Percentiles rank a stretch among this genome's conserved stretches.
Conservation (phyloP, 352 stramenopile genomes). For the Phytophthora macrochlamydospora region DNA sequence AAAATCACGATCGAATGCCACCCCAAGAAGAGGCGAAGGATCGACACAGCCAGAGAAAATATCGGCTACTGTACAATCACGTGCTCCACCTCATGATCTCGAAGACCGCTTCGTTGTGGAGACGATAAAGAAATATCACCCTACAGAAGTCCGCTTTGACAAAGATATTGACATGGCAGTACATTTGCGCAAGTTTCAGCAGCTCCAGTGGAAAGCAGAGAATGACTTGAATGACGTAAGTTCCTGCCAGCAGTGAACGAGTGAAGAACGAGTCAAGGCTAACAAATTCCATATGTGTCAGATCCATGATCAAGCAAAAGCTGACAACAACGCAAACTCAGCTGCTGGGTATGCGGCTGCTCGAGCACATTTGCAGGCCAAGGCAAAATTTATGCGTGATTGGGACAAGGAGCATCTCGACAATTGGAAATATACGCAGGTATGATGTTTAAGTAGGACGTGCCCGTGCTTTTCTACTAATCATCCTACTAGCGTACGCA, state of each 20-base stretch:
- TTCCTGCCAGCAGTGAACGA: too few species aligned
- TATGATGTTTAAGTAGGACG: conserved; percentile 12
- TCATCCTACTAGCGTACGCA: conserved; percentile 26
- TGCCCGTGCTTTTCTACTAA: neutral
- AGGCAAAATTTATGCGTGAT: conserved; percentile 60
- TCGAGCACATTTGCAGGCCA: conserved; percentile 61
- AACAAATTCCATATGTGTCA: conserved; percentile 5
- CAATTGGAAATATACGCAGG: conserved; percentile 67
- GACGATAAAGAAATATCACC: conserved; percentile 45
- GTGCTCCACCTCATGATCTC: conserved; percentile 36
- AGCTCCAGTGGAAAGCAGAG: conserved; percentile 60
- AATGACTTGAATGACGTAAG: conserved; percentile 51
- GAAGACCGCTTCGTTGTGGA: conserved; percentile 62
- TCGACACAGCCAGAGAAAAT: neutral
- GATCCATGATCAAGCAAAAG: conserved; percentile 37
- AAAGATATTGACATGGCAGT: conserved; percentile 78
- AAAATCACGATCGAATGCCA: conserved; percentile 19
- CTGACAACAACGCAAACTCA: conserved; percentile 22
- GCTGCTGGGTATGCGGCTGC: conserved; percentile 32
- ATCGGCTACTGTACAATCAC: conserved; percentile 5
- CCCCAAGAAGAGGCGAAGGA: conserved; percentile 14
- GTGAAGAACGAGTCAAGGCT: too few species aligned
- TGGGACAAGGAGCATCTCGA: conserved; percentile 60
- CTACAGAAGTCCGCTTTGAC: conserved; percentile 51
- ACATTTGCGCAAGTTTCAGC: conserved; percentile 63